Evolutionary conservation across 2,329 filamentous ascomycete genomes (phyloP).

Genomic region (Anisogramma anomala): DNA sequence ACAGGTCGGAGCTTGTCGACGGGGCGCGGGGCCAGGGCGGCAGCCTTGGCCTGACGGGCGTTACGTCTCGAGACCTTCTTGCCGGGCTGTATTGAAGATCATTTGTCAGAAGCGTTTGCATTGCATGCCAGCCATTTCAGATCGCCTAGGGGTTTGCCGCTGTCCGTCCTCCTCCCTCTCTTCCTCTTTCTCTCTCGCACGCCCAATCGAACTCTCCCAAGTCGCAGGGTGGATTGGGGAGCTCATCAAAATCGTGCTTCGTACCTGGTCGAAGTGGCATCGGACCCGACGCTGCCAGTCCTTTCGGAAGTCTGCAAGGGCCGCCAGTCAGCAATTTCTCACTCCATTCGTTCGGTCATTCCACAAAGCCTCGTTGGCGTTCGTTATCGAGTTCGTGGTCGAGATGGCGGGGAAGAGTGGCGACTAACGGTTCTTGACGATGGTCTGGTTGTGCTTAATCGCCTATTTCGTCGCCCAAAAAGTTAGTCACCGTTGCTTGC

Average conservation of each 20-base stretch:
- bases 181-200: constrained; percentile 11
- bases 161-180: neutral
- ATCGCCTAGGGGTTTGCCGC: neutral
- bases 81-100: constrained; percentile 56
- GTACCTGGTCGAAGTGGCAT: constrained; percentile 99
- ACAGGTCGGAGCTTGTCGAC: constrained; percentile 94
- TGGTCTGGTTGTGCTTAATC: constrained; percentile 99
- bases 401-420: constrained; percentile 19
- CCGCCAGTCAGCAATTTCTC: constrained; percentile 28
- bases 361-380: constrained; percentile 2
- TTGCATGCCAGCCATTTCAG: neutral
- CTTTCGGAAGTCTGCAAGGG: constrained; percentile 81
- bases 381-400: constrained; percentile 22
- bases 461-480: constrained; percentile 43
- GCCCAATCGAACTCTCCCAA: constrained; percentile 16
- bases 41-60: constrained; percentile 89
- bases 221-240: constrained; percentile 6
- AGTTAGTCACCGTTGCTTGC: constrained; percentile 21
- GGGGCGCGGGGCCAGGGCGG: constrained; percentile 86
- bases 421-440: constrained; percentile 83
- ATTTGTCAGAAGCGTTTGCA: constrained; percentile 24
- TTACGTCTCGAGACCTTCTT: constrained; percentile 89
- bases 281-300: constrained; percentile 99
- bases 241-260: constrained; percentile 19
- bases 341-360: neutral